phyloP scores from a whole-genome alignment of 1,139 yeast genomes.

The Candida gigantensis region DNA sequence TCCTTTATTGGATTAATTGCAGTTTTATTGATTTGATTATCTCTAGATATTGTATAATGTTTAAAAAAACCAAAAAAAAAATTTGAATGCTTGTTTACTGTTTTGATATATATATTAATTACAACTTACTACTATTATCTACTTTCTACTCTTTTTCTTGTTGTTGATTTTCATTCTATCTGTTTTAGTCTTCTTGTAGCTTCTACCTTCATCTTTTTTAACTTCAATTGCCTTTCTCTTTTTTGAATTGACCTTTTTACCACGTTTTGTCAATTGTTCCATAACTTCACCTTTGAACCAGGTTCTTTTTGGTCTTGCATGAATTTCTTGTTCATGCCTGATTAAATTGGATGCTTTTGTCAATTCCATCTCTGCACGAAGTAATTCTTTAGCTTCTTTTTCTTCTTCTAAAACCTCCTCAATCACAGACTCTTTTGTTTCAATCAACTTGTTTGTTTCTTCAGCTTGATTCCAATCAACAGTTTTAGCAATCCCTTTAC shows the following conservation, averaged over 20 bases:
- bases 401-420: slow-evolving; percentile 86
- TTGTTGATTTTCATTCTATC: slow-evolving; percentile 46
- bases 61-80: too few species aligned
- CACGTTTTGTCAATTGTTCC: slow-evolving; percentile 48
- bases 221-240: slow-evolving; percentile 60
- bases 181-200: slow-evolving; percentile 69
- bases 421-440: slow-evolving; percentile 56
- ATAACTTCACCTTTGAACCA: slow-evolving; percentile 79
- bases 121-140: too few species aligned
- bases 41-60: too few species aligned
- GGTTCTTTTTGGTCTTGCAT: slow-evolving; percentile 89
- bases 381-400: slow-evolving; percentile 79
- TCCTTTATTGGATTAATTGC: too few species aligned
- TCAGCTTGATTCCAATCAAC: slow-evolving; percentile 88
- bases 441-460: slow-evolving; percentile 59
- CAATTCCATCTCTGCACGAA: slow-evolving; percentile 89
- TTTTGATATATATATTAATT: too few species aligned
- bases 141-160: slow-evolving; percentile 7
- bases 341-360: slow-evolving; percentile 82
- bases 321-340: slow-evolving; percentile 78
- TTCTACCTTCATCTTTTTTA: slow-evolving; percentile 38
- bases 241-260: slow-evolving; percentile 51
- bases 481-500: slow-evolving; percentile 75
- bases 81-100: too few species aligned
- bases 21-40: too few species aligned